Base-by-base conservation (phyloP, 441 rosid species). In the Erodium texanum region DNA sequence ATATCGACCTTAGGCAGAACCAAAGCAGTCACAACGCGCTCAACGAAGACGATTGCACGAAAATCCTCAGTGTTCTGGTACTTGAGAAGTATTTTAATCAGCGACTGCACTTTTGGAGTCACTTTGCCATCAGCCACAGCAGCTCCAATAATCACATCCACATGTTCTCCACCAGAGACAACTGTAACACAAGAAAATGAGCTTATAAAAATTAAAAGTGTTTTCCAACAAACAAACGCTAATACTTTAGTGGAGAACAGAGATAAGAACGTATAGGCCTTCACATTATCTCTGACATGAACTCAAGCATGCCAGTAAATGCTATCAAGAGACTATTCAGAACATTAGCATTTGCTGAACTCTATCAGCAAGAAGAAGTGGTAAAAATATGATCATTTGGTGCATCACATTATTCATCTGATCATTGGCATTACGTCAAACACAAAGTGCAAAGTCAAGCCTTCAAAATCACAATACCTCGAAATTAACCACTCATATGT, bases 41-140 rank as follows among this genome's bases (percentile, higher is more conserved):
- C 99, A 29, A 95, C 99, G 77, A 95, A 95, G 79, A 95, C 89
- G 78, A 95, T 95, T 63, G 99, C 99, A 65, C 96, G 99, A 78
- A 95, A 95, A 85, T 95, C 98, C 38, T 91, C 86, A 0, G 97
- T 92, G 70, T 89, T 86, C 78, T 86, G 96, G 86, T 95, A 95
- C 78, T 79, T 81, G 29, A 90, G 89, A 75, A 95, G 98, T 74
- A 90, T 78, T 77, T 95, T 95, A 69, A 92, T 82, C 71, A 95
- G 59, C 3, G 97, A 90, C 66, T 92, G 99, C 73, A 95, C 99
- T 81, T 95, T 95, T 15, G 99, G 99, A 56, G 99, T 92, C 80
- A 95, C 99, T 78, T 95, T 92, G 76, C 98, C 99, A 79, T 95
- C 99, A 79, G 99, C 99, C 70, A 95, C 99, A 66, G 98, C 98